Conservation (phyloP, 306 rosid genomes). For the Cicer arietinum region DNA sequence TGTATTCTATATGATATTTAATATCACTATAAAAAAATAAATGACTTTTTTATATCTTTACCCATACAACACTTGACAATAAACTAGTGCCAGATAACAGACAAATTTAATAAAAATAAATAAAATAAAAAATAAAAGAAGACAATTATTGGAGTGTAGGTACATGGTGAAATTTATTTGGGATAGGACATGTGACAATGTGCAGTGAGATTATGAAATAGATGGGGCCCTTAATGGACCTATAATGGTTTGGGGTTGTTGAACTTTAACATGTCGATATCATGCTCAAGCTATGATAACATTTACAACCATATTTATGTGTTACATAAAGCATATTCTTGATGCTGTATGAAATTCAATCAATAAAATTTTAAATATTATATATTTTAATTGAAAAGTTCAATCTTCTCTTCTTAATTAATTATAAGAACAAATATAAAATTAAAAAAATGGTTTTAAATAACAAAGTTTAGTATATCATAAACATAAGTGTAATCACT, state of each 20-base stretch:
- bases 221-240: slow-evolving; percentile 18
- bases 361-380: not conserved
- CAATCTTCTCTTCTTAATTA: slow-evolving; percentile 10
- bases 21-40: no score
- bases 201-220: slow-evolving; percentile 13
- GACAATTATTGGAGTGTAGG: not conserved
- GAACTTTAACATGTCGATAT: slow-evolving; percentile 20
- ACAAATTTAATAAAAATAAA: no score
- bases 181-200: slow-evolving; percentile 7
- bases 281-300: slow-evolving; percentile 4
- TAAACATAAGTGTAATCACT: no score
- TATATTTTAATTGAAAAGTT: no score
- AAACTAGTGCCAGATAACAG: no score
- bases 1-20: no score
- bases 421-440: not conserved
- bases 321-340: slow-evolving; percentile 43
- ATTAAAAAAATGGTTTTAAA: no score
- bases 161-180: slow-evolving; percentile 18
- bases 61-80: no score
- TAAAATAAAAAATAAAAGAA: not conserved
- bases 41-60: no score
- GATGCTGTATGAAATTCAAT: not conserved
- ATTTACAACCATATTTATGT: slow-evolving; percentile 19
- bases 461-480: no score
- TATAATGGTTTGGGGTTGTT: slow-evolving; percentile 31